Base-by-base conservation (phyloP, 169 alveolate species). In the Plasmodium adleri region DNA sequence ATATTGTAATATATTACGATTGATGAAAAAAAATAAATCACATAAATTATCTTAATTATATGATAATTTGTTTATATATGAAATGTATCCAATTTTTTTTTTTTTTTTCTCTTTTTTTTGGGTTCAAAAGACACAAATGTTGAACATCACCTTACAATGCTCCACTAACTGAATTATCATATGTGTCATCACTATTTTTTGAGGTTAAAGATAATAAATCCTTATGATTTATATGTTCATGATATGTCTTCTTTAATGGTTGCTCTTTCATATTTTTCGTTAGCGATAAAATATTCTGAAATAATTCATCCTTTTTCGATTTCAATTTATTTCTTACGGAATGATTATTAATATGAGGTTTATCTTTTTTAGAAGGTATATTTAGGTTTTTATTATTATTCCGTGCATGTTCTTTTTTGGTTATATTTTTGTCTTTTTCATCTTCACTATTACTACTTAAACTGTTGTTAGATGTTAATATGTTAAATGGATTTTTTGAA, bases 211-310 rank as follows among this genome's bases (percentile, higher is more conserved):
- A 78, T 49, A 78, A 50, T 45, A 78, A 78, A 78, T 78, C 78
- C 15, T 60, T 39, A 10, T 72, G 78, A 13, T 78, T 70, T 26
- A 78, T 78, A 22, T 78, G 28, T 24, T 63, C 80, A 47, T 78
- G 64, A 50, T 78, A 78, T 59, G 64, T 66, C 47, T 78, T 78
- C 62, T 78, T 78, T 52, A 78, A 58, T 56, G 89, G 89, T 1
- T 78, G 59, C 5, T 78, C 72, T 43, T 78, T 78, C 89, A 78
- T 78, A 63, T 78, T 78, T 50, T 78, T 78, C 13, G 89, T 78
- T 70, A 78, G 67, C 59, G 78, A 78, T 66, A 78, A 59, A 78
- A 78, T 78, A 17, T 78, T 78, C 32, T 78, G 72, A 70, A 64
- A 78, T 70, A 78, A 32, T 26, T 78, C 74, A 45, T 78, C 62